These are phyloP conservation scores for Aspergillus sp. DNA, from an alignment of 2,329 filamentous ascomycete genomes.

Conservation along the genomic window DNA sequence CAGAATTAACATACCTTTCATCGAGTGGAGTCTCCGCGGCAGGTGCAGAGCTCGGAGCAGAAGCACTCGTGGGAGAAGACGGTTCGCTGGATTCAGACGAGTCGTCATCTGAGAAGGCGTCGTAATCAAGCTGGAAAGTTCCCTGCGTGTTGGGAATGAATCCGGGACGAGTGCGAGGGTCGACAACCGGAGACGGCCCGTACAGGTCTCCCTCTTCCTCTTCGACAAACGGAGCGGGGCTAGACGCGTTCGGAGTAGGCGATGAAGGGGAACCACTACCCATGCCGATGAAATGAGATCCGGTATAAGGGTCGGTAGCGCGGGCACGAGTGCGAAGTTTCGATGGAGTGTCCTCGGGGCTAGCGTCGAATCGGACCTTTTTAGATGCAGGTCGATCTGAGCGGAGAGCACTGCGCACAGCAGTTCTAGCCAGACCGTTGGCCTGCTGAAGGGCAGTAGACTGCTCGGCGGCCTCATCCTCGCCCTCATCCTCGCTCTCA, in stretches of 20 bases:
- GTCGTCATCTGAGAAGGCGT: constrained; percentile 28
- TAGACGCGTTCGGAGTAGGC: constrained; percentile 9
- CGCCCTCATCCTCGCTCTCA: constrained; percentile 31
- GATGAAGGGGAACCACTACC: constrained; percentile 12
- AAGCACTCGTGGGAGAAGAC: constrained; percentile 11
- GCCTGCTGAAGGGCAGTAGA: constrained; percentile 7
- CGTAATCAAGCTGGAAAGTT: constrained; percentile 32
- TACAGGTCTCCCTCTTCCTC: background rate
- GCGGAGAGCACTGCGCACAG: constrained; percentile 16
- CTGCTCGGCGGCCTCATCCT: background rate
- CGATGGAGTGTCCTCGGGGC: constrained; percentile 34
- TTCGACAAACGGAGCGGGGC: constrained; percentile 2
- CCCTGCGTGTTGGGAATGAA: constrained; percentile 26
- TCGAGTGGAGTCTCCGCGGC: constrained; percentile 4
- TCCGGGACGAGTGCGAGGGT: constrained; percentile 14
- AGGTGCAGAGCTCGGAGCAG: constrained; percentile 1
- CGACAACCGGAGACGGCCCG: background rate
- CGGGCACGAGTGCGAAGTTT: constrained; percentile 24
- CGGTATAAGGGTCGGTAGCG: constrained; percentile 25
- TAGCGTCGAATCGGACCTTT: constrained; percentile 35
- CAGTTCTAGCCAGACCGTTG: constrained; percentile 10
- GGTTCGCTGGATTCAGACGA: constrained; percentile 16
- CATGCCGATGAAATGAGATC: constrained; percentile 23
- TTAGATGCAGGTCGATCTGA: constrained; percentile 24
- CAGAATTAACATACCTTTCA: constrained; percentile 14